Percentiles rank a stretch among this genome's conserved stretches.
Evolutionary conservation across 2,329 filamentous ascomycete species (phyloP).

Genomic region (Hirsutella thompsonii): DNA sequence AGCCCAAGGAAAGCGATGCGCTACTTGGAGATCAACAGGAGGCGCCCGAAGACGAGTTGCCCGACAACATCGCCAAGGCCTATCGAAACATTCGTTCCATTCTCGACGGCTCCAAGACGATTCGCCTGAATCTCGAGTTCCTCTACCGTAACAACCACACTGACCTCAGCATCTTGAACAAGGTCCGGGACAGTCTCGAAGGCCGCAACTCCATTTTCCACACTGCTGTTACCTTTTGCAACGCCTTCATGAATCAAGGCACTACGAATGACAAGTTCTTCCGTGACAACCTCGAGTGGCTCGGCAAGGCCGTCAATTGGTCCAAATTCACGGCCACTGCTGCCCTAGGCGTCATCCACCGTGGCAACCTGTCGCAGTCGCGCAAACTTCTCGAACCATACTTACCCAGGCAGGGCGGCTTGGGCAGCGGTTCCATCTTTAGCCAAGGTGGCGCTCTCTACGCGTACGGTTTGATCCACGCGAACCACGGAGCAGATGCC

Average conservation of each 20-base stretch:
- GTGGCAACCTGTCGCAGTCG: slow-evolving; percentile 86
- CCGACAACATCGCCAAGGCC: slow-evolving; percentile 40
- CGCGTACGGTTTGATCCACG: slow-evolving; percentile 90
- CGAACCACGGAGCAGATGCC: slow-evolving; percentile 90
- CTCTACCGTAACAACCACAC: slow-evolving; percentile 91
- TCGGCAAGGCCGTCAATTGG: slow-evolving; percentile 98
- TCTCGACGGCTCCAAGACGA: slow-evolving; percentile 82
- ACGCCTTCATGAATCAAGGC: slow-evolving; percentile 98
- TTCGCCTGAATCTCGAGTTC: slow-evolving; percentile 91
- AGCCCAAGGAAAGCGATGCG: slow-evolving; percentile 31
- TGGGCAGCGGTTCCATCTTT: slow-evolving; percentile 76
- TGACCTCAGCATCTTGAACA: slow-evolving; percentile 86
- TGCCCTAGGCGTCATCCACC: slow-evolving; percentile 90
- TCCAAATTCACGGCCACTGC: slow-evolving; percentile 98
- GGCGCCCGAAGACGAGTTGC: slow-evolving; percentile 39
- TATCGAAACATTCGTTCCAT: slow-evolving; percentile 54
- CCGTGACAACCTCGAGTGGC: slow-evolving; percentile 93
- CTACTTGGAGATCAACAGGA: slow-evolving; percentile 36
- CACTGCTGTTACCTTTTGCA: slow-evolving; percentile 91
- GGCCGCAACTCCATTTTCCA: slow-evolving; percentile 98
- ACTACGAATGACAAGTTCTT: slow-evolving; percentile 98
- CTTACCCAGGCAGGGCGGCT: slow-evolving; percentile 63
- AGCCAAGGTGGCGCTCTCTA: slow-evolving; percentile 94
- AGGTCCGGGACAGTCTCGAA: slow-evolving; percentile 89
- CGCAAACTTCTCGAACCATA: slow-evolving; percentile 91